Evolutionary conservation across 1,284 basidiomycete species (phyloP).

Genomic region (Cystobasidiaceae sp.): DNA sequence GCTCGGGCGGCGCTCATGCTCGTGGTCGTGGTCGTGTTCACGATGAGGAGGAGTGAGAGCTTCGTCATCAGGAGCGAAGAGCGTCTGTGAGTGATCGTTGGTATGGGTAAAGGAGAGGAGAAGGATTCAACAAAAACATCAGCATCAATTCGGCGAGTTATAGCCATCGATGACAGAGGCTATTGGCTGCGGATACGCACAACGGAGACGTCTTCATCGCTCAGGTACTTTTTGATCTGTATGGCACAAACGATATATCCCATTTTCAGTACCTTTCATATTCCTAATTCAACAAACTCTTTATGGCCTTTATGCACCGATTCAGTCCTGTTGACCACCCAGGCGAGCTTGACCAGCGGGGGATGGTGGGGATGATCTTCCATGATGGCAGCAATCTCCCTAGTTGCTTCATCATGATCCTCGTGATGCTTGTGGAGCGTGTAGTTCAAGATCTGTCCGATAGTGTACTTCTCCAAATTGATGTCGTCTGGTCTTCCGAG

Average conservation of each 20-base stretch:
- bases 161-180: too few relatives aligned
- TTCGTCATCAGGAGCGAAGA: constrained; percentile 42
- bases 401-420: too few relatives aligned
- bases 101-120: too few relatives aligned
- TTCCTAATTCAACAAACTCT: too few relatives aligned
- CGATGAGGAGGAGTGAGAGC: constrained; percentile 39
- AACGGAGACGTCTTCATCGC: constrained; percentile 21
- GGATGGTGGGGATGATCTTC: constrained; percentile 29
- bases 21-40: too few relatives aligned
- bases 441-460: constrained; percentile 39
- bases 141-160: too few relatives aligned
- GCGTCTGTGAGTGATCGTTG: constrained; percentile 33
- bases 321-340: constrained; percentile 38
- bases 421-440: constrained; percentile 30
- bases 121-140: too few relatives aligned
- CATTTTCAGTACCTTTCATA: too few relatives aligned
- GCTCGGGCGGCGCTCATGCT: too few relatives aligned
- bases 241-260: neutral
- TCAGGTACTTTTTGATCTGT: constrained; percentile 30
- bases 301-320: too few relatives aligned
- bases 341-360: constrained; percentile 39
- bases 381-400: neutral
- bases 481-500: constrained; percentile 15
- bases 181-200: too few relatives aligned
- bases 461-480: constrained; percentile 33